These are phyloP conservation scores for Aspergillus pseudonomiae DNA, from an alignment of 2,329 filamentous ascomycete genomes.

Conservation along the genomic window DNA sequence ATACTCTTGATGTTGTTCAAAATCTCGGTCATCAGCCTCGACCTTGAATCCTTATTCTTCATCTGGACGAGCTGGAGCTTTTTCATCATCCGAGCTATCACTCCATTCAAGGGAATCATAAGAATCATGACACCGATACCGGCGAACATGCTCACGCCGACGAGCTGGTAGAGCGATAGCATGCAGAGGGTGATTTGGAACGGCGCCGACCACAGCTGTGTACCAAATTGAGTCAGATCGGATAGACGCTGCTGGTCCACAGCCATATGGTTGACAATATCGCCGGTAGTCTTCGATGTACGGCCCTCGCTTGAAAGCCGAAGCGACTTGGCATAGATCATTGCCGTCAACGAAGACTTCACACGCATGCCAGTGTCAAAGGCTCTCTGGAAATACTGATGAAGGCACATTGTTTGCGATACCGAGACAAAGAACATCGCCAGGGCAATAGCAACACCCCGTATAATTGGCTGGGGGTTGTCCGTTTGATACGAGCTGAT, in stretches of 20 bases:
- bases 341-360: constrained; percentile 84
- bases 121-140: constrained; percentile 93
- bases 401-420: constrained; percentile 84
- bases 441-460: constrained; percentile 84
- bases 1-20: constrained; percentile 99
- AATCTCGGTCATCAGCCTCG: constrained; percentile 93
- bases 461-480: constrained; percentile 73
- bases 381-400: constrained; percentile 95
- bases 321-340: constrained; percentile 91
- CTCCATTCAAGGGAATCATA: constrained; percentile 94
- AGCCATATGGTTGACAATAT: constrained; percentile 99
- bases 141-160: constrained; percentile 93
- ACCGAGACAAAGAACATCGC: constrained; percentile 90
- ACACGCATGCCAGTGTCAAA: constrained; percentile 97
- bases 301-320: constrained; percentile 91
- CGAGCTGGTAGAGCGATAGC: constrained; percentile 91
- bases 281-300: constrained; percentile 85
- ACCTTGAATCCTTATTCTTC: constrained; percentile 97
- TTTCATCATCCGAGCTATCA: constrained; percentile 92
- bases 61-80: constrained; percentile 93
- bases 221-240: constrained; percentile 91
- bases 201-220: constrained; percentile 94
- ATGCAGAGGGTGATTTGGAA: constrained; percentile 97
- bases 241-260: constrained; percentile 95
- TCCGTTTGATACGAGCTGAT: constrained; percentile 72